These are phyloP conservation scores for Melastoma malabathricum DNA, from an alignment of 345 rosid species.

Conservation along the genomic window DNA sequence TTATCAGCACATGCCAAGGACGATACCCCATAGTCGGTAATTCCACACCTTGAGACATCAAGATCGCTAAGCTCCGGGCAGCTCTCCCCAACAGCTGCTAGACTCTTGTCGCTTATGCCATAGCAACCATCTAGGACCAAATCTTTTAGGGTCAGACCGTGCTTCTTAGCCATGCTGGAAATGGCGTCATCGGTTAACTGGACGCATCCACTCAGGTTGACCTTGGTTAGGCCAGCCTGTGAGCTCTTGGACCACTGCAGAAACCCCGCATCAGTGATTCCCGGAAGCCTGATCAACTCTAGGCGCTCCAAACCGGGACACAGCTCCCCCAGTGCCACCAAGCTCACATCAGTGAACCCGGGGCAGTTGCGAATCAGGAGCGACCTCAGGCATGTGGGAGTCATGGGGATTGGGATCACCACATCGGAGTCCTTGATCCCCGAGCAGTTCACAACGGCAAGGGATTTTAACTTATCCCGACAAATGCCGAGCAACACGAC, in stretches of 20 bases:
- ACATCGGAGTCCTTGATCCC: constrained; percentile 51
- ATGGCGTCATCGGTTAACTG: constrained; percentile 22
- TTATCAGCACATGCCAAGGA: constrained; percentile 25
- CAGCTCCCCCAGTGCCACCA: constrained; percentile 51
- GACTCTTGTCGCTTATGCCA: constrained; percentile 22
- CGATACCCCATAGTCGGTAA: constrained; percentile 23
- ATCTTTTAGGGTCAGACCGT: constrained; percentile 23
- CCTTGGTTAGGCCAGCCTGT: constrained; percentile 27
- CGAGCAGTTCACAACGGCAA: constrained; percentile 56
- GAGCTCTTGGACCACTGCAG: constrained; percentile 36
- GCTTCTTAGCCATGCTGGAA: constrained; percentile 20
- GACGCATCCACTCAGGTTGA: constrained; percentile 29
- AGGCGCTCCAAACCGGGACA: constrained; percentile 59
- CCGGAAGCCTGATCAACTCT: constrained; percentile 54
- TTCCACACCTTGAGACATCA: constrained; percentile 24
- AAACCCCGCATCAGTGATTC: constrained; percentile 65
- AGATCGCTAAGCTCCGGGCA: constrained; percentile 29
- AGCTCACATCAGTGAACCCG: constrained; percentile 63
- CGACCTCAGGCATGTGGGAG: constrained; percentile 40
- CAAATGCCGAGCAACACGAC: constrained; percentile 66
- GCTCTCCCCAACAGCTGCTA: constrained; percentile 22
- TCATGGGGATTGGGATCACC: constrained; percentile 21
- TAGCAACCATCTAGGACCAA: constrained; percentile 29
- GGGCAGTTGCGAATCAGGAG: constrained; percentile 64
- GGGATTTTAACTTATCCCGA: constrained; percentile 52